Conservation (phyloP, 192 early-diverging fungal genomes). For the Mortierella antarctica region DNA sequence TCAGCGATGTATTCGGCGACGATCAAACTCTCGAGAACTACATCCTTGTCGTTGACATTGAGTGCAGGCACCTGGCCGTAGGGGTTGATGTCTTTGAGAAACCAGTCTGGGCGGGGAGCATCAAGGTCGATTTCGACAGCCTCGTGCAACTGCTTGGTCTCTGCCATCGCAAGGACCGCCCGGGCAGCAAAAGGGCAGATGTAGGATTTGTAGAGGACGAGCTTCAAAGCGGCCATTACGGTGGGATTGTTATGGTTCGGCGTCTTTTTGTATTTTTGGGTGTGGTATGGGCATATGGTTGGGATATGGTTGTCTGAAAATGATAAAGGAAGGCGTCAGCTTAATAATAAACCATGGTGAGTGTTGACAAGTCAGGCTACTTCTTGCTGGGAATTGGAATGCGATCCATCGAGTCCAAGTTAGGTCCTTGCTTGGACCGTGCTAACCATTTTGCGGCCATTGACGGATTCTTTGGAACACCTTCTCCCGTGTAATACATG, state of each 20-base stretch:
- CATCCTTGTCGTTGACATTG: conserved; percentile 57
- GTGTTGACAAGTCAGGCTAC: no score
- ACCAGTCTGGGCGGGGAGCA: conserved; percentile 32
- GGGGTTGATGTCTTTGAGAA: conserved; percentile 66
- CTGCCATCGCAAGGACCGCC: conserved; percentile 68
- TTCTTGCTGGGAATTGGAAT: no score
- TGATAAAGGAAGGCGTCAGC: no score
- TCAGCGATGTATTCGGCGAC: conserved; percentile 60
- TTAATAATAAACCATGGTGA: no score
- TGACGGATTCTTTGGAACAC: background rate
- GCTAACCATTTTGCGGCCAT: background rate
- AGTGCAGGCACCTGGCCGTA: conserved; percentile 74
- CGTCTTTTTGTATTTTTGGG: no score
- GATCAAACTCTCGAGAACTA: conserved; percentile 72
- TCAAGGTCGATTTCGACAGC: conserved; percentile 70
- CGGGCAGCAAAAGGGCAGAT: conserved; percentile 77
- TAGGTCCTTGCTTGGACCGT: no score
- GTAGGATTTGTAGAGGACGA: conserved; percentile 63
- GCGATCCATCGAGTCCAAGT: no score
- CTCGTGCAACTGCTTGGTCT: conserved; percentile 61
- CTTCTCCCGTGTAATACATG: background rate
- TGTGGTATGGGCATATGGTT: no score
- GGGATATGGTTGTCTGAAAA: no score
- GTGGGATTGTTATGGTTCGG: background rate
- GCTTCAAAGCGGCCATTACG: conserved; percentile 13